phyloP scores from a whole-genome alignment of 2,329 filamentous ascomycete genomes.

The Graphium sp. region DNA sequence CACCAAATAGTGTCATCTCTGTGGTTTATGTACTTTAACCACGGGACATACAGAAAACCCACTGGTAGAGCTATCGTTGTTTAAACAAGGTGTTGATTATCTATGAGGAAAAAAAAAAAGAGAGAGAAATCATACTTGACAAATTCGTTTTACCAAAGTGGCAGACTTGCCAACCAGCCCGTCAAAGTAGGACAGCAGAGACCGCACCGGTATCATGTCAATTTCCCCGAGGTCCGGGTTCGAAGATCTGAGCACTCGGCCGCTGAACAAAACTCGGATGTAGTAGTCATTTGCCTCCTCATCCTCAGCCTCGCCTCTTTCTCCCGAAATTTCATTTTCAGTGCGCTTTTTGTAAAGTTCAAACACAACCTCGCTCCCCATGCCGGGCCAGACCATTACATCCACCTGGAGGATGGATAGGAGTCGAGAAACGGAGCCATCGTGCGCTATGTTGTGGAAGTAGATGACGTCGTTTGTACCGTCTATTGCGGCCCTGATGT shows the following conservation, averaged over 20 bases:
- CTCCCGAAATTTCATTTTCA: conserved; percentile 1
- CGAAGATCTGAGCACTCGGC: conserved; percentile 47
- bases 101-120: conserved; percentile 3
- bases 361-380: conserved; percentile 66
- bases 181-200: conserved; percentile 53
- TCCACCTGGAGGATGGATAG: conserved; percentile 57
- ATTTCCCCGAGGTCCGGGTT: conserved; percentile 50
- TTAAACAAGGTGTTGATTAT: background rate
- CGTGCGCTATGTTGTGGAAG: conserved; percentile 66
- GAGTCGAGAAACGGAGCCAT: conserved; percentile 52
- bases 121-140: conserved; percentile 9
- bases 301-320: background rate
- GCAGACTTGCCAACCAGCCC: conserved; percentile 43
- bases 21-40: too few relatives aligned
- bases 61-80: too few relatives aligned
- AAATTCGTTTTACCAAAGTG: conserved; percentile 20
- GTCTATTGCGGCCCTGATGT: conserved; percentile 37
- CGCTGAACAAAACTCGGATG: conserved; percentile 55
- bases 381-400: conserved; percentile 69
- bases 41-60: too few relatives aligned
- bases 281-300: conserved; percentile 20
- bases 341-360: conserved; percentile 42
- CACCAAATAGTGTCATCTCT: too few relatives aligned
- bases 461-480: conserved; percentile 30
- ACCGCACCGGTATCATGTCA: conserved; percentile 53